Evolutionary conservation across 345 rosid species (phyloP), one percentile per base, ranked within the genome.

Genomic region (Pistacia integerrima): DNA sequence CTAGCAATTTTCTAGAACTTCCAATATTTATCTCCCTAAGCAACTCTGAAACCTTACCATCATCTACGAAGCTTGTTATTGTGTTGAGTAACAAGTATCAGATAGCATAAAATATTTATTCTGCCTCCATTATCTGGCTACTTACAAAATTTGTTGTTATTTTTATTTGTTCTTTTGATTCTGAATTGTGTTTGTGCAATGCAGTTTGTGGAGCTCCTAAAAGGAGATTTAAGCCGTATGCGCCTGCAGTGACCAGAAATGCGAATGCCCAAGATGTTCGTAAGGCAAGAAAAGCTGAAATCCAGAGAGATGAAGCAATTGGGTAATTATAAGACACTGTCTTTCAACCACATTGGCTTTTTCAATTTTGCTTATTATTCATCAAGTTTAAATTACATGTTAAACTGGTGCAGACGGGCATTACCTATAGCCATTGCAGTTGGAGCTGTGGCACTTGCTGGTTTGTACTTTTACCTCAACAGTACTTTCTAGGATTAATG

Each of bases 201-300:
- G 85, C 90, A 93, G 99, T 96, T 60, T 96, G 98, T 78, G 97
- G 93, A 72, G 99, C 98, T 78, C 97, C 99, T 8, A 96, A 96
- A 78, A 81, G 99, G 75, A 88, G 99, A 73, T 93, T 95, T 54
- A 93, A 84, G 85, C 72, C 87, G 18, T 96, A 90, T 76, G 70
- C 76, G 61, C 92, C 97, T 0, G 72, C 88, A n/a, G 94, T 90
- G 76, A 22, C 82, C 70, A 96, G 82, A 85, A 86, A 85, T 75
- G 94, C 85, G 1, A 93, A 96, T 49, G 88, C 77, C 51, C 78
- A 69, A 14, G 91, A 82, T 60, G 87, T 79, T 56, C 85, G 99
- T 66, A 96, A 89, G 78, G 90, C 94, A 20, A 84, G 98, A 74
- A 93, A 96, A 84, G 93, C 89, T 77, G 65, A 90, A 63, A 36